These are phyloP conservation scores for Melocanna baccifera DNA, from an alignment of 176 grass and related monocot genomes.

Conservation along the genomic window DNA sequence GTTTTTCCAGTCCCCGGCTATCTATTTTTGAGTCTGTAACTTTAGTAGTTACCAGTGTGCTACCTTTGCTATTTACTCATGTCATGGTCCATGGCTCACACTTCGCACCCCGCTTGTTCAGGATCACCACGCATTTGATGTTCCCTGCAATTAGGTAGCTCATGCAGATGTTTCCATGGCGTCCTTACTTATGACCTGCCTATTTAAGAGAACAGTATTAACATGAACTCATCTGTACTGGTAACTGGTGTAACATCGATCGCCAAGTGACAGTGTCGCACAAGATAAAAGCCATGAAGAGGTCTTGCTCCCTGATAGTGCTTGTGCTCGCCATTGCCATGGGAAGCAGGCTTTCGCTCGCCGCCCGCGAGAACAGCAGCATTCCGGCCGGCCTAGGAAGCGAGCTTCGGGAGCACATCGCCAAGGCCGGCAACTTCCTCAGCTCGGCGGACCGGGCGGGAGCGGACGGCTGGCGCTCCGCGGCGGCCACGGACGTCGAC, in stretches of 20 bases:
- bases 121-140: conserved; percentile 39
- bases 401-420: conserved; percentile 33
- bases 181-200: background rate
- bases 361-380: conserved; percentile 22
- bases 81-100: conserved; percentile 7
- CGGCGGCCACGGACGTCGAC: background rate
- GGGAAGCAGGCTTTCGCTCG: conserved; percentile 35
- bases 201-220: conserved; percentile 53
- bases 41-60: background rate
- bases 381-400: conserved; percentile 23
- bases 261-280: background rate
- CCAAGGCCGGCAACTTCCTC: conserved; percentile 45
- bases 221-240: conserved; percentile 16
- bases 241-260: background rate
- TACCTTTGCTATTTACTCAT: background rate
- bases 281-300: conserved; percentile 41
- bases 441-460: conserved; percentile 10
- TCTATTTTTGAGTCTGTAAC: background rate
- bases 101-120: conserved; percentile 24
- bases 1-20: background rate
- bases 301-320: conserved; percentile 38
- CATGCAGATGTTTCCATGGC: conserved; percentile 43
- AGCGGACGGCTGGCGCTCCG: conserved; percentile 13
- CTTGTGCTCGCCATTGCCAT: conserved; percentile 45
- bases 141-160: conserved; percentile 51